Base-by-base conservation (phyloP, 306 rosid genomes). In the Dryas octopetala region DNA sequence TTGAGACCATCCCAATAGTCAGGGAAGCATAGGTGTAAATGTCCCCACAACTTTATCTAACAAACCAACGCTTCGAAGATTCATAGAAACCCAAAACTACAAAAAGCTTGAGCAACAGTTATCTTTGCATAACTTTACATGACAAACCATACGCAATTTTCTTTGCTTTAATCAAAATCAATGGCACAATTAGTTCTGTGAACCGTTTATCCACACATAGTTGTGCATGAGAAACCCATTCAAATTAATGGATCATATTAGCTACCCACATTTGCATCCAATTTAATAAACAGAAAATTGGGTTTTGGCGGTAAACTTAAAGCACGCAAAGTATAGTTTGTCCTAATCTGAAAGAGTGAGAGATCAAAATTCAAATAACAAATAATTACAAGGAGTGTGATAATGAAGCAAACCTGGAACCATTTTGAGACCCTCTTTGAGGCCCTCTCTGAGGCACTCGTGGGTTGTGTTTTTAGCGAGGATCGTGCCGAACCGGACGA, bases 321-420 rank as follows among this genome's bases (percentile, higher is more conserved):
- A 46, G 9, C 49, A 46, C 4, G 9, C 6, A 1, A 46, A 0
- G 2, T 46, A 8, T 5, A 46, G 7, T 46, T 46, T 46, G 49
- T 46, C 7, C 7, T 46, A 46, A 46, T 4, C 9, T 46, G 49
- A 46, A 46, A 46, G 9, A 8, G 32, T 28, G 2, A 28, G 0
- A 28, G 32, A 28, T 28, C 32, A 28, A 28, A 28, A 28, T 28
- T 28, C 32, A 28, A 28, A 28, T 28, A 28, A 28, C 32, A 28
- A 28, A 28, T 28, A 28, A 28, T 60, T 10, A 3, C 6, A 60
- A 0, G 15, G 41, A 11, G 65, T 32, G 8, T 23, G 46, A 13
- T 4, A 4, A 44, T 23, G 43, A 57, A 5, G 5, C 5, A 8
- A 62, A 74, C 80, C 80, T 45, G 80, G 77, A n/a, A 80, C 0